Percentiles rank a stretch among this genome's conserved stretches.
Conservation (phyloP, 352 stramenopile species). For the Aphanomyces invadans region DNA sequence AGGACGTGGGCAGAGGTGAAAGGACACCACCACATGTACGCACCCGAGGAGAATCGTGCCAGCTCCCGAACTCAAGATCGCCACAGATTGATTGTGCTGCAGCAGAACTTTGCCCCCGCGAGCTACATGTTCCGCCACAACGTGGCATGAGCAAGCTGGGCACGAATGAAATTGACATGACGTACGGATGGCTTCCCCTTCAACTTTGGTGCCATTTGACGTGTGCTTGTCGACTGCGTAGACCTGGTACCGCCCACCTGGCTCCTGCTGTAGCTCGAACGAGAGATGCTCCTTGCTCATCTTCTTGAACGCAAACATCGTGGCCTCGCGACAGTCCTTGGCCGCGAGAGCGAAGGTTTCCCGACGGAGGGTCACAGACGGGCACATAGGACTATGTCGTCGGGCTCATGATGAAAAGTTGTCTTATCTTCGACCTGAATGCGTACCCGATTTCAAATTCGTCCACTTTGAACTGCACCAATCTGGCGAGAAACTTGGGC, state of each 20-base stretch:
- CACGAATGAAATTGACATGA: not conserved
- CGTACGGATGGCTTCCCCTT: slow-evolving; percentile 33
- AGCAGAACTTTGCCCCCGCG: slow-evolving; percentile 48
- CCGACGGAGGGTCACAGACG: slow-evolving; percentile 41
- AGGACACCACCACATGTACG: not conserved
- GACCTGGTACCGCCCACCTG: slow-evolving; percentile 32
- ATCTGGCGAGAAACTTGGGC: not conserved
- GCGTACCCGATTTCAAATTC: slow-evolving; percentile 17
- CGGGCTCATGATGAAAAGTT: no score
- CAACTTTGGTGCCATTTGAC: slow-evolving; percentile 62
- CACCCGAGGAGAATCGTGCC: slow-evolving; percentile 61
- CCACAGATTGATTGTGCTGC: slow-evolving; percentile 57
- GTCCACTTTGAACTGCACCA: not conserved
- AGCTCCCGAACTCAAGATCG: slow-evolving; percentile 51
- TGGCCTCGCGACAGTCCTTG: slow-evolving; percentile 4
- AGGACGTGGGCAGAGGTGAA: no score
- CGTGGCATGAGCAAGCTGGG: no score
- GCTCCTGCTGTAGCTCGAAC: slow-evolving; percentile 45
- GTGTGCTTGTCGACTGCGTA: slow-evolving; percentile 66
- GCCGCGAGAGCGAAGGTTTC: slow-evolving; percentile 50
- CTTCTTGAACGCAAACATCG: slow-evolving; percentile 44
- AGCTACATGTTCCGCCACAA: slow-evolving; percentile 21
- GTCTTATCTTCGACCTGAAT: no score
- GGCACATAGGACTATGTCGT: not conserved
- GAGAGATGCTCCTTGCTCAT: slow-evolving; percentile 55